Evolutionary conservation across 1,284 basidiomycete species (phyloP).

Genomic region (Mycena sp.): DNA sequence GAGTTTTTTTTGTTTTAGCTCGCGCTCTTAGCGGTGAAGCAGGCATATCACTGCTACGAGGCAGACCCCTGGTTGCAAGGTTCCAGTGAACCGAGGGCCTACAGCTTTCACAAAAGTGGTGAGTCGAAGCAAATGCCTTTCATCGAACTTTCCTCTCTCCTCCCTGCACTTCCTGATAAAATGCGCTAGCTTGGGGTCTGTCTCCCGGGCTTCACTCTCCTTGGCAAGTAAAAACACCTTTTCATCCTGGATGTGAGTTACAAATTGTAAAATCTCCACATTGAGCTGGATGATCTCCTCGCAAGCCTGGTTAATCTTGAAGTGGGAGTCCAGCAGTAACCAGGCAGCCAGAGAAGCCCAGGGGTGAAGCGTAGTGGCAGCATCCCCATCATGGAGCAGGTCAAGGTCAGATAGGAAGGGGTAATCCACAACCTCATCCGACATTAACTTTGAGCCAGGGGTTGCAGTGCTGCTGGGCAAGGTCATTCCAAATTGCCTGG

Average conservation of each 20-base stretch:
- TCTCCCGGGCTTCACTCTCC: background rate
- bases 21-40: too few species aligned
- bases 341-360: conserved; percentile 41
- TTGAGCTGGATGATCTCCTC: conserved; percentile 46
- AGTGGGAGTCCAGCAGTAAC: conserved; percentile 35
- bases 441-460: background rate
- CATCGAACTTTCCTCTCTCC: conserved; percentile 19
- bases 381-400: conserved; percentile 36
- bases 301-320: conserved; percentile 39
- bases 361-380: background rate
- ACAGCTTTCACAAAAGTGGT: background rate
- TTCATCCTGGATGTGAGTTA: conserved; percentile 43
- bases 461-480: conserved; percentile 8
- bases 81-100: background rate
- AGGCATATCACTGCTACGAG: too few species aligned
- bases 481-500: conserved; percentile 15
- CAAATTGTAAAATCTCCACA: conserved; percentile 42
- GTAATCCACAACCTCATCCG: conserved; percentile 16
- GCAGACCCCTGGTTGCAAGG: background rate
- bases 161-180: conserved; percentile 25
- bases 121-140: background rate
- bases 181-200: conserved; percentile 23
- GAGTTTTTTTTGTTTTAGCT: too few species aligned
- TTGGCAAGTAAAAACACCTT: background rate
- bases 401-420: conserved; percentile 38